A percentile compares a stretch with the other conserved stretches of the same genome.
Conservation (phyloP, 345 rosid genomes). For the Hibiscus mutabilis region DNA sequence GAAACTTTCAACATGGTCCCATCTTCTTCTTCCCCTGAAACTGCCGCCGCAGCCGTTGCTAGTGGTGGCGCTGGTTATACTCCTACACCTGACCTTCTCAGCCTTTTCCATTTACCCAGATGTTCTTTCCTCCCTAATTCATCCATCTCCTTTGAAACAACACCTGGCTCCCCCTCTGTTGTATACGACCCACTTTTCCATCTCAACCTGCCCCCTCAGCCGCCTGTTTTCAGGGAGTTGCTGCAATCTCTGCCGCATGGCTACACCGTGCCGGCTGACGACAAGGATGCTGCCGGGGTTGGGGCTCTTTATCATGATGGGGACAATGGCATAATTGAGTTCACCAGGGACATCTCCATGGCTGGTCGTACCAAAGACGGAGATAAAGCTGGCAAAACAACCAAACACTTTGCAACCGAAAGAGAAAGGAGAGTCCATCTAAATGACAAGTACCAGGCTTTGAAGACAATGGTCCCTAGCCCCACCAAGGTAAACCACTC, state of each 20-base stretch:
- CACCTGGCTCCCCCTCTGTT: constrained; percentile 33
- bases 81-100: constrained; percentile 57
- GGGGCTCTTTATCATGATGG: constrained; percentile 27
- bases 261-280: constrained; percentile 32
- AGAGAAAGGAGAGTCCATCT: constrained; percentile 64
- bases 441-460: constrained; percentile 48
- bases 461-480: constrained; percentile 60
- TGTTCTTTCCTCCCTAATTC: constrained; percentile 32
- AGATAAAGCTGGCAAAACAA: constrained; percentile 32
- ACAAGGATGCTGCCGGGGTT: constrained; percentile 17
- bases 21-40: constrained; percentile 13
- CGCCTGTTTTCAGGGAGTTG: constrained; percentile 43
- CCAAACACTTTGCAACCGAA: constrained; percentile 59
- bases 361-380: constrained; percentile 38
- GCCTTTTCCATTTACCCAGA: constrained; percentile 49
- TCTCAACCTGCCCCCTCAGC: constrained; percentile 56
- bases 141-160: constrained; percentile 29
- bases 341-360: constrained; percentile 33
- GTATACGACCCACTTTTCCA: constrained; percentile 50
- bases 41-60: background rate
- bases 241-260: constrained; percentile 38
- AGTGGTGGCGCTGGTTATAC: background rate
- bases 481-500: constrained; percentile 49
- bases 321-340: constrained; percentile 42
- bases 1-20: constrained; percentile 27